A percentile compares a stretch with the other conserved stretches of the same genome.
These are phyloP conservation scores for Daldinia concentrica DNA, from an alignment of 495 filamentous ascomycete genomes.

Conservation along the genomic window DNA sequence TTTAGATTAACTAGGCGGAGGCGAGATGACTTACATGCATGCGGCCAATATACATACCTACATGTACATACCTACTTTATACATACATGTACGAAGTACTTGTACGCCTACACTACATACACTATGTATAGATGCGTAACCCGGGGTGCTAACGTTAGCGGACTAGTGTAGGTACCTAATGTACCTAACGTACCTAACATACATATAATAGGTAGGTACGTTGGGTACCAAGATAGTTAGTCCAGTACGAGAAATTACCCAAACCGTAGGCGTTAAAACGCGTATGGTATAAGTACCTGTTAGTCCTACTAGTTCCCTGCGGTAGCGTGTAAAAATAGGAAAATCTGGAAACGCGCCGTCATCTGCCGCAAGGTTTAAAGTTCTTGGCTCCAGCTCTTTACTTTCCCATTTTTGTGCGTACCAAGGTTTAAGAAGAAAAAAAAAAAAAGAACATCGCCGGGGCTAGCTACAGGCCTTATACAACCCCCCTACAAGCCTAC, in stretches of 20 bases:
- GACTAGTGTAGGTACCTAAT: background rate
- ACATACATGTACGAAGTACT: background rate
- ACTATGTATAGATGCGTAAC: constrained; percentile 28
- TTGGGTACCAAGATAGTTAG: background rate
- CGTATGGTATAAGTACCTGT: background rate
- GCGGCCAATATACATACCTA: background rate
- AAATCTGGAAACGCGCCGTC: constrained; percentile 38
- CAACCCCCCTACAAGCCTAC: background rate
- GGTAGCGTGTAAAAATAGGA: constrained; percentile 44
- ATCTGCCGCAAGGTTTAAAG: constrained; percentile 41
- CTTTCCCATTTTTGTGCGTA: constrained; percentile 33
- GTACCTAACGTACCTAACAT: too few species aligned
- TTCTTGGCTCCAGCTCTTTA: constrained; percentile 38
- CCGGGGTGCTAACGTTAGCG: constrained; percentile 8
- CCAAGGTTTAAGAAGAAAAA: constrained; percentile 27
- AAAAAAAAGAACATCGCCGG: constrained; percentile 31
- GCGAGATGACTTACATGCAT: constrained; percentile 40
- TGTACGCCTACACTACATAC: too few species aligned
- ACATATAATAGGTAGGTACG: background rate
- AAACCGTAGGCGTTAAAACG: background rate
- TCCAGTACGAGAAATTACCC: background rate
- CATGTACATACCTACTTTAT: too few species aligned
- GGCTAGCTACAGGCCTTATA: constrained; percentile 13
- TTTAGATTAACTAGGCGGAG: constrained; percentile 35
- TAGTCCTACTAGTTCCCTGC: constrained; percentile 3